Evolutionary conservation across 192 early-diverging fungal genomes (phyloP).

Genomic region (Glomus cerebriforme): DNA sequence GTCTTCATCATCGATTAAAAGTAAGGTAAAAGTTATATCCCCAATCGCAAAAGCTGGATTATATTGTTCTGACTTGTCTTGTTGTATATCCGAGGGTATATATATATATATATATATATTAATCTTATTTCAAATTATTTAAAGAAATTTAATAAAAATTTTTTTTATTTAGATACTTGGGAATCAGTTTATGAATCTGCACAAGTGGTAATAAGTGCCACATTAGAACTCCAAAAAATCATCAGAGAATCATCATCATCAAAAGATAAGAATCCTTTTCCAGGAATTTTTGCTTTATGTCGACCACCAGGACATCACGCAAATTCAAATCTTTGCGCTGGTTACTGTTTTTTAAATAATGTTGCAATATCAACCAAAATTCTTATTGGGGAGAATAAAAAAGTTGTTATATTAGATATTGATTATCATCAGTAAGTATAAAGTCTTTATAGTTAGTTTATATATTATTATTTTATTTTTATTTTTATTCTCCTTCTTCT

Average conservation of each 20-base stretch:
- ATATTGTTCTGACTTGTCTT: slow-evolving; percentile 55
- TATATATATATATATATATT: no score
- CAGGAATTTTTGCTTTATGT: slow-evolving; percentile 54
- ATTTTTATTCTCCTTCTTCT: neutral
- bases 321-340: slow-evolving; percentile 51
- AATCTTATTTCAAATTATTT: no score
- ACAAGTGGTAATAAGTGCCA: slow-evolving; percentile 65
- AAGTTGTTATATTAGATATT: slow-evolving; percentile 55
- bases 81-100: slow-evolving; percentile 53
- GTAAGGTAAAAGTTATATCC: neutral
- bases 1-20: slow-evolving; percentile 6
- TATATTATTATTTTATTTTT: neutral
- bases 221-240: slow-evolving; percentile 52
- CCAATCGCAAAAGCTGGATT: slow-evolving; percentile 45
- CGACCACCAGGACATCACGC: slow-evolving; percentile 67
- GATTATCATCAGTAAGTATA: slow-evolving; percentile 58
- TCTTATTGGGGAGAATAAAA: slow-evolving; percentile 48
- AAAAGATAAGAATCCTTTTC: slow-evolving; percentile 39
- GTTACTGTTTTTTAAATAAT: slow-evolving; percentile 61
- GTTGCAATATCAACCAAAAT: slow-evolving; percentile 51
- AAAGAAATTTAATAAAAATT: no score
- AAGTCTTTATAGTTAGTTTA: neutral
- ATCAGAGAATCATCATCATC: slow-evolving; percentile 31
- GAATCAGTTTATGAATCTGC: slow-evolving; percentile 63
- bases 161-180: slow-evolving; percentile 65